Evolutionary conservation across 352 stramenopile genomes (phyloP).

Genomic region (Pythium utonaiense): DNA sequence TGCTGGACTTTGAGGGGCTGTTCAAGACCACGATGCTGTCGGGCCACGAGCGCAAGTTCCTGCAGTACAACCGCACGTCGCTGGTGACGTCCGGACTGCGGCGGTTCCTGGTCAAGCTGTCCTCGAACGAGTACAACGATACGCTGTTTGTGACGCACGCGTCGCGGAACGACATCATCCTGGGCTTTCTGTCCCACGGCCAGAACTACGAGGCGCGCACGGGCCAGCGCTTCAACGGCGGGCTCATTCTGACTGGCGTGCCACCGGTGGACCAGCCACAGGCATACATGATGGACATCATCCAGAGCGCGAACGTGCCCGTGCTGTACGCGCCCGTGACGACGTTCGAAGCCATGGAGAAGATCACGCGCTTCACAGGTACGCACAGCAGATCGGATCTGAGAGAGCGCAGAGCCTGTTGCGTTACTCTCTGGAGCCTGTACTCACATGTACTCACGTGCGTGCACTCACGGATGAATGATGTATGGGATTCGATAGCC

Average conservation of each 20-base stretch:
- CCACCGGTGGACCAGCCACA: slow-evolving; percentile 72
- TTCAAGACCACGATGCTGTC: slow-evolving; percentile 75
- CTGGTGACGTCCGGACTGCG: slow-evolving; percentile 86
- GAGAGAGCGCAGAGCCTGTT: too few species aligned
- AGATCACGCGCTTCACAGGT: slow-evolving; percentile 79
- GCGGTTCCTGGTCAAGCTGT: slow-evolving; percentile 80
- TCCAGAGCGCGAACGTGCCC: slow-evolving; percentile 49
- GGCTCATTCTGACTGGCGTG: slow-evolving; percentile 85
- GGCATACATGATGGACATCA: slow-evolving; percentile 76
- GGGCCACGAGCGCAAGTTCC: slow-evolving; percentile 48
- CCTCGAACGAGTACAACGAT: slow-evolving; percentile 65
- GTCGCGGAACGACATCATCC: slow-evolving; percentile 89
- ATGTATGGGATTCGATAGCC: slow-evolving; percentile 39
- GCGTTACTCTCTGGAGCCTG: too few species aligned
- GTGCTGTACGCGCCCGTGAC: slow-evolving; percentile 77
- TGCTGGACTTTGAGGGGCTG: slow-evolving; percentile 88
- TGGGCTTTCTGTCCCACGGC: slow-evolving; percentile 80
- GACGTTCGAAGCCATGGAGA: slow-evolving; percentile 81
- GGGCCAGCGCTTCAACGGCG: slow-evolving; percentile 69
- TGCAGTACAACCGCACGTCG: slow-evolving; percentile 72
- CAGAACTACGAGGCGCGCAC: slow-evolving; percentile 71
- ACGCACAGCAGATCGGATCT: slow-evolving; percentile 12
- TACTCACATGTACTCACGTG: too few species aligned
- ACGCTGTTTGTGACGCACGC: slow-evolving; percentile 89
- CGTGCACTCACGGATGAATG: too few species aligned